Evolutionary conservation across 495 filamentous ascomycete genomes (phyloP), one percentile per base, ranked within the genome.

Genomic region (Eremomyces bilateralis): DNA sequence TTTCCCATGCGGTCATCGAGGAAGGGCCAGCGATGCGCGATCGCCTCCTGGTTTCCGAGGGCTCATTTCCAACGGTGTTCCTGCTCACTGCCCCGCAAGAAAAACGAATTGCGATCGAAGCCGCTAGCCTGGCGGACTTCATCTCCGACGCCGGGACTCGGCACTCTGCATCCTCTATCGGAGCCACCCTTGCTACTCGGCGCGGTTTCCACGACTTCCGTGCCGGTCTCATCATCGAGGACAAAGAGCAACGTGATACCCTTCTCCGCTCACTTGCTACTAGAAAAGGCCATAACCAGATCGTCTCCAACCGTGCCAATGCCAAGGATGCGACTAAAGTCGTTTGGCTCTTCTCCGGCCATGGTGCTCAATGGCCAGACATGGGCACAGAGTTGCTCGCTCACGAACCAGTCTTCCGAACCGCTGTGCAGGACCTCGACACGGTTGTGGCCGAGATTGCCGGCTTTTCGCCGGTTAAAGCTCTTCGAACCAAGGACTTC

Each of bases 1-100:
- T 56, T 6, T 52, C 54, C 0, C 59, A 62, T 40, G 56, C 50
- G 5, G 34, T 61, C 21, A 42, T 60, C 24, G 59, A 62, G 29
- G 33, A 42, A 21, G 10, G 8, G 6, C 29, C 21, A 20, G 24
- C 15, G 15, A 16, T 11, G 28, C 17, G 3, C 27, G n/a, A 13
- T 4, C 10, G 13, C 24, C 15, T 34, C 17, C 30, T 8, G 18
- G 2, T 12, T 13, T 3, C 15, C 27, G 24, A 41, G 17, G 4
- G 38, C 21, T 20, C 28, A 18, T 13, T 18, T 5, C 31, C 43
- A 12, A 24, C 21, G 5, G 18, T 50, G 3, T 41, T 58, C 0
- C n/a, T 52, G 1, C 21, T 57, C 1, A 51, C 53, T 2, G 50
- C 45, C 1, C 52, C 52, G 0, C 53, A 59, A 29, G 48, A 56